phyloP scores from a whole-genome alignment of 2,329 filamentous ascomycete species.

The Acephala macrosclerotiorum region DNA sequence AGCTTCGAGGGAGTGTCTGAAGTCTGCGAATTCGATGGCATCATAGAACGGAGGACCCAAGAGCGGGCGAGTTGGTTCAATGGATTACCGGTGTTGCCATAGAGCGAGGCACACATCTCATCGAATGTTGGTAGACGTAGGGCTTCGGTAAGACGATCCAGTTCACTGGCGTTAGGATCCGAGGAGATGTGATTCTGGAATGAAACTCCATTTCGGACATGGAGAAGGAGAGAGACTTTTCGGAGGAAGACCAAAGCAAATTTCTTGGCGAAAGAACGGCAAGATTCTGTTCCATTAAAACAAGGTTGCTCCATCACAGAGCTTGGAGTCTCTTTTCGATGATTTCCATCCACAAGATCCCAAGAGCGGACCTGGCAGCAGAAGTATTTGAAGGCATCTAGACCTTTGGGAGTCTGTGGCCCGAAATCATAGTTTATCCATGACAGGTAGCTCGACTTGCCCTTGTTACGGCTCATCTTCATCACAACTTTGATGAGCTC shows the following conservation, averaged over 20 bases:
- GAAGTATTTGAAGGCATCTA: slow-evolving; percentile 37
- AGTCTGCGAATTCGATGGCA: background rate
- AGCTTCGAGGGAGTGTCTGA: slow-evolving; percentile 20
- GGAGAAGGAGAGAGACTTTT: slow-evolving; percentile 82
- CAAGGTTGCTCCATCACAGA: slow-evolving; percentile 62
- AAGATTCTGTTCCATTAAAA: slow-evolving; percentile 59
- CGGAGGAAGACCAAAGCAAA: slow-evolving; percentile 92
- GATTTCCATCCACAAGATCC: slow-evolving; percentile 24
- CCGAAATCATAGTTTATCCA: slow-evolving; percentile 32
- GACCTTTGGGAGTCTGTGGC: slow-evolving; percentile 12
- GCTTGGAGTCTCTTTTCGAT: slow-evolving; percentile 44
- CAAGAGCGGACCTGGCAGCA: slow-evolving; percentile 32
- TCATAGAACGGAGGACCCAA: slow-evolving; percentile 66
- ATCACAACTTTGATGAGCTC: slow-evolving; percentile 86
- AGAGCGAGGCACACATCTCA: slow-evolving; percentile 66
- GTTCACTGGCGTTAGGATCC: slow-evolving; percentile 74
- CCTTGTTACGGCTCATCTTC: slow-evolving; percentile 63
- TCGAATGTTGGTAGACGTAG: slow-evolving; percentile 81
- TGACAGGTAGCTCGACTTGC: slow-evolving; percentile 56
- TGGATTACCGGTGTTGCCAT: slow-evolving; percentile 35
- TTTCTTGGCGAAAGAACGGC: slow-evolving; percentile 71
- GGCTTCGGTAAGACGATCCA: slow-evolving; percentile 79
- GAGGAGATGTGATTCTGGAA: slow-evolving; percentile 75
- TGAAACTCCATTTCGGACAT: slow-evolving; percentile 88
- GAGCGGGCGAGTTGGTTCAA: slow-evolving; percentile 60